phyloP scores from a whole-genome alignment of 306 rosid genomes.

The Acacia acuminata region DNA sequence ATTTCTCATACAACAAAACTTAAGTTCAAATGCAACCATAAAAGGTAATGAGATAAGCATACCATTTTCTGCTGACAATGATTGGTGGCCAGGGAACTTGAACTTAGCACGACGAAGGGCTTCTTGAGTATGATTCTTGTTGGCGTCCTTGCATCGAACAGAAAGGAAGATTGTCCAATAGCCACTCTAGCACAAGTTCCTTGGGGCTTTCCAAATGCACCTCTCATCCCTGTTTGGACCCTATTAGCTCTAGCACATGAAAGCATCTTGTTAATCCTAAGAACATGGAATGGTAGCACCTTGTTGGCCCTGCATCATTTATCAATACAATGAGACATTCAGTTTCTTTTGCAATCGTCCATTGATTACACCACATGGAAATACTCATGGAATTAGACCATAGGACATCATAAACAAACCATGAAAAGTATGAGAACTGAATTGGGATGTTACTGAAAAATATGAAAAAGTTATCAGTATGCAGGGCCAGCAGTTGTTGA shows the following conservation, averaged over 20 bases:
- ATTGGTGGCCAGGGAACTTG: no score
- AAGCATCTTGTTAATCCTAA: slow-evolving; percentile 89
- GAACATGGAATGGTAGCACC: slow-evolving; percentile 90
- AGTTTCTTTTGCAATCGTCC: background rate
- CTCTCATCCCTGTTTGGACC: slow-evolving; percentile 71
- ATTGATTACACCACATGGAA: background rate
- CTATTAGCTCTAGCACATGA: slow-evolving; percentile 65
- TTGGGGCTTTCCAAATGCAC: no score
- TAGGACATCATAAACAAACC: background rate
- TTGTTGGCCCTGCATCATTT: slow-evolving; percentile 66
- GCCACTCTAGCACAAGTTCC: no score
- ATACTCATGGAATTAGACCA: background rate
- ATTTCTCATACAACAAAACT: no score
- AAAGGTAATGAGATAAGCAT: no score
- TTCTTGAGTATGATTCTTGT: no score
- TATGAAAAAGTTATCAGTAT: background rate
- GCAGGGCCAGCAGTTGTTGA: background rate
- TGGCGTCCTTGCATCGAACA: no score
- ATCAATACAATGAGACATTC: slow-evolving; percentile 3
- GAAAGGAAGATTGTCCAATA: no score
- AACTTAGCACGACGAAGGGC: no score
- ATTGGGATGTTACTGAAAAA: background rate
- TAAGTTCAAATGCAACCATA: no score
- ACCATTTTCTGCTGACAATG: no score
- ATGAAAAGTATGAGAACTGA: background rate